Conservation (phyloP, 2,329 filamentous ascomycete genomes). For the Colletotrichum phormii region DNA sequence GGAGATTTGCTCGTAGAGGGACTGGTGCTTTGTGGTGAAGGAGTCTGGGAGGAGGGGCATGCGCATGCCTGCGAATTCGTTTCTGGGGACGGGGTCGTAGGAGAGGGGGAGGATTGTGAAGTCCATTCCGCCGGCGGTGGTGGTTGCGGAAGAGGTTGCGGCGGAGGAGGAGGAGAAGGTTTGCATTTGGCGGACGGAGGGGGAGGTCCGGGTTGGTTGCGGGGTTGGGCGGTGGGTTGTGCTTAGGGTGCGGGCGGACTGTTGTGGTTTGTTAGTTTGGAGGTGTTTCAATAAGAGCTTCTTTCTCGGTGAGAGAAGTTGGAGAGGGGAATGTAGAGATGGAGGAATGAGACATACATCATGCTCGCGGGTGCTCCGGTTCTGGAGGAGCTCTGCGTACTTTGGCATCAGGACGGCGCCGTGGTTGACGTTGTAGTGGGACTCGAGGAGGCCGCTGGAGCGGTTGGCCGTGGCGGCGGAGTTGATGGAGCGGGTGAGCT, state of each 20-base stretch:
- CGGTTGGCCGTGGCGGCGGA: slow-evolving; percentile 52
- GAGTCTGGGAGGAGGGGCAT: slow-evolving; percentile 72
- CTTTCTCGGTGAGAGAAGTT: not conserved
- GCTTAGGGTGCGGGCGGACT: slow-evolving; percentile 55
- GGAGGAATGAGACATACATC: slow-evolving; percentile 51
- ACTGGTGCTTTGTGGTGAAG: slow-evolving; percentile 56
- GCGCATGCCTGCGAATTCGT: slow-evolving; percentile 57
- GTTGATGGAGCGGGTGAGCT: slow-evolving; percentile 60
- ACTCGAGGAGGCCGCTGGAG: slow-evolving; percentile 46
- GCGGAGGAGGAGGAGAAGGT: slow-evolving; percentile 66
- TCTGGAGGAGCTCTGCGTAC: slow-evolving; percentile 59
- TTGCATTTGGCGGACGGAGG: slow-evolving; percentile 68
- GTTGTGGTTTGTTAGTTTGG: slow-evolving; percentile 36
- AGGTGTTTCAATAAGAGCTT: not conserved
- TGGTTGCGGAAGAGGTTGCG: slow-evolving; percentile 45
- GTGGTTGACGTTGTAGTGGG: slow-evolving; percentile 44
- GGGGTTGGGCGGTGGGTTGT: slow-evolving; percentile 61
- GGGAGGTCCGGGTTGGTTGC: slow-evolving; percentile 51
- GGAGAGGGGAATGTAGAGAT: too few relatives aligned
- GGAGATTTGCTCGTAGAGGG: slow-evolving; percentile 49
- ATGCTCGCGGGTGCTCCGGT: slow-evolving; percentile 48
- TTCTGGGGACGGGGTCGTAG: slow-evolving; percentile 44
- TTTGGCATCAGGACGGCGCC: slow-evolving; percentile 57
- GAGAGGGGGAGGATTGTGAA: slow-evolving; percentile 64
- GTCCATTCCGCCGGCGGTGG: slow-evolving; percentile 58